Evolutionary conservation across 2,329 filamentous ascomycete genomes (phyloP).

Genomic region (Alternaria longipes): DNA sequence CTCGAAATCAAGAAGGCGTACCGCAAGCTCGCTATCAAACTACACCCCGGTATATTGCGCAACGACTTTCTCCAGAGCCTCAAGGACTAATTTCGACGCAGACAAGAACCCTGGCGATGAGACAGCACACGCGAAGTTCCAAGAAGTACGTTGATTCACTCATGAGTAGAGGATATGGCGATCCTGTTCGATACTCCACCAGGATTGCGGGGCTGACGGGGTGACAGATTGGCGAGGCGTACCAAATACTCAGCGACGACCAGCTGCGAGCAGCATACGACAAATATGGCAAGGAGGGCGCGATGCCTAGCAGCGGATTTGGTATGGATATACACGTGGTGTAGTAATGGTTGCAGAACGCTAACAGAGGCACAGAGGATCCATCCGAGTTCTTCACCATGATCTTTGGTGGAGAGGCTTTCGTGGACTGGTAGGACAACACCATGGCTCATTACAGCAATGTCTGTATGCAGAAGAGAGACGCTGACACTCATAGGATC

Average conservation of each 20-base stretch:
- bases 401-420: conserved; percentile 97
- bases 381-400: conserved; percentile 97
- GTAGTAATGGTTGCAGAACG: conserved; percentile 19
- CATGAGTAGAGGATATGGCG: conserved; percentile 5
- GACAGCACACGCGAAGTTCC: conserved; percentile 92
- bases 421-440: conserved; percentile 75
- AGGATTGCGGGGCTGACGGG: conserved; percentile 35
- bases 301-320: conserved; percentile 90
- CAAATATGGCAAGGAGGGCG: conserved; percentile 95
- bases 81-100: conserved; percentile 47
- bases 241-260: conserved; percentile 84
- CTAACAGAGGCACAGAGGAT: conserved; percentile 67
- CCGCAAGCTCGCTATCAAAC: conserved; percentile 87
- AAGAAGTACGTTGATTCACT: conserved; percentile 68
- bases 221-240: conserved; percentile 71
- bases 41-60: conserved; percentile 75
- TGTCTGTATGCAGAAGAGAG: too few species aligned
- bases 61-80: conserved; percentile 35
- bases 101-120: conserved; percentile 99
- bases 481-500: conserved; percentile 62
- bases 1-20: conserved; percentile 98
- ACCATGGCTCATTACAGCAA: neutral
- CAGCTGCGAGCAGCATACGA: conserved; percentile 93
- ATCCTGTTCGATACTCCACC: conserved; percentile 6
- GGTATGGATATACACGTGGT: conserved; percentile 58